These are phyloP conservation scores for Cymbidium sinense DNA, from an alignment of 106 monocot genomes.

Conservation along the genomic window DNA sequence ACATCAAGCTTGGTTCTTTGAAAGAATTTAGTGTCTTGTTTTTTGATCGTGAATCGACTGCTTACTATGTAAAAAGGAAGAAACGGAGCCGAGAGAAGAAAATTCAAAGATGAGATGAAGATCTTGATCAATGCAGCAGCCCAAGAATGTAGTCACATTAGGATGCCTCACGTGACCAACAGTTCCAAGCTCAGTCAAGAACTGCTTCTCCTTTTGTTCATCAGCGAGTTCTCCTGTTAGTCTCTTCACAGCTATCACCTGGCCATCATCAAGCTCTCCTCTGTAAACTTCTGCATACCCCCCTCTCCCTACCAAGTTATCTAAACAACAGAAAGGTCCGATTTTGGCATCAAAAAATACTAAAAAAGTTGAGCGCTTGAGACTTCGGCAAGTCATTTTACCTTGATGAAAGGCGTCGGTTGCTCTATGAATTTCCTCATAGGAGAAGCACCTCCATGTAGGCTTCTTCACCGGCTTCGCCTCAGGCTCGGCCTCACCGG, in stretches of 20 bases:
- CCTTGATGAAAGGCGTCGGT: slow-evolving; percentile 63
- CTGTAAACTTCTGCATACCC: slow-evolving; percentile 71
- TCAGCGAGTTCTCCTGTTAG: slow-evolving; percentile 30
- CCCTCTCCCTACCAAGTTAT: slow-evolving; percentile 67
- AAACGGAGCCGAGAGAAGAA: slow-evolving; percentile 58
- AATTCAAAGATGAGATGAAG: slow-evolving; percentile 61
- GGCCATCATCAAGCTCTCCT: slow-evolving; percentile 43
- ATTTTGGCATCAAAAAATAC: background rate
- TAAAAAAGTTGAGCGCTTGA: background rate
- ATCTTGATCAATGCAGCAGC: slow-evolving; percentile 59
- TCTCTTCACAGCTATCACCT: slow-evolving; percentile 55
- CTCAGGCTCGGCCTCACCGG: slow-evolving; percentile 4
- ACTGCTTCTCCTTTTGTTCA: slow-evolving; percentile 68
- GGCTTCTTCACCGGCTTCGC: slow-evolving; percentile 21
- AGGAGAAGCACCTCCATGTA: slow-evolving; percentile 72
- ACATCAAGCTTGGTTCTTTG: background rate
- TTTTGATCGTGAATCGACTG: background rate
- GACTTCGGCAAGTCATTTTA: slow-evolving; percentile 7
- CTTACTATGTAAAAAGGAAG: slow-evolving; percentile 55
- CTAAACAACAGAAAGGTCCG: slow-evolving; percentile 19
- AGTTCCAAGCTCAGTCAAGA: slow-evolving; percentile 69
- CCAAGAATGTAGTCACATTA: slow-evolving; percentile 51
- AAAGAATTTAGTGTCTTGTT: background rate
- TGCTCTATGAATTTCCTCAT: slow-evolving; percentile 56
- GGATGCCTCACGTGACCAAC: slow-evolving; percentile 68